These are phyloP conservation scores for Articulospora tetracladia DNA, from an alignment of 495 filamentous ascomycete genomes.

Conservation along the genomic window DNA sequence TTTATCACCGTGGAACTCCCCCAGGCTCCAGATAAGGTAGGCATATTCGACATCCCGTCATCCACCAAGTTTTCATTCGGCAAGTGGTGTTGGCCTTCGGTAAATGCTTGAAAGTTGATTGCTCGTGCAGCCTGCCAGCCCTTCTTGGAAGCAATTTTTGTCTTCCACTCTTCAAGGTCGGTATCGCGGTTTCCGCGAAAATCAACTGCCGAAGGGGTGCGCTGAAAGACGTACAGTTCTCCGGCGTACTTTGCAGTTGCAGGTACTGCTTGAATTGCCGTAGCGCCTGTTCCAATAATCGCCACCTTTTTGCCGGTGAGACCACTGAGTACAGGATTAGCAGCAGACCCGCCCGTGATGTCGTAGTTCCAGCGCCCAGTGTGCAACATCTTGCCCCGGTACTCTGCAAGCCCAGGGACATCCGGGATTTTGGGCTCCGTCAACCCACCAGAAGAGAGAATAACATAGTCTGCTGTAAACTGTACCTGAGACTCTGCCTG, in stretches of 20 bases:
- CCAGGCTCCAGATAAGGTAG: conserved; percentile 2
- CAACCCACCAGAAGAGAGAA: background rate
- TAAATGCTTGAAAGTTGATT: conserved; percentile 30
- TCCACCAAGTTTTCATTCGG: conserved; percentile 15
- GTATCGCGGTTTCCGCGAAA: conserved; percentile 44
- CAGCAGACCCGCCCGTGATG: conserved; percentile 47
- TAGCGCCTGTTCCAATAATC: conserved; percentile 52
- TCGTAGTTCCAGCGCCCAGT: conserved; percentile 51
- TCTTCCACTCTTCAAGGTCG: conserved; percentile 39
- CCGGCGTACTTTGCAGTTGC: conserved; percentile 44
- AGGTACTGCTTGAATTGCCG: conserved; percentile 49
- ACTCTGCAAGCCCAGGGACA: conserved; percentile 38
- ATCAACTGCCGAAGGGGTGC: conserved; percentile 49
- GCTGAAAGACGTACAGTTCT: conserved; percentile 52
- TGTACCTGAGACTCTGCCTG: background rate
- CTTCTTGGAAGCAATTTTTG: conserved; percentile 31
- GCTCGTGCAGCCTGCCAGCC: conserved; percentile 43
- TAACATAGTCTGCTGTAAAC: conserved; percentile 5
- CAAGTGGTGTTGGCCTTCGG: conserved; percentile 20
- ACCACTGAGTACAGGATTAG: conserved; percentile 38
- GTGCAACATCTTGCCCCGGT: conserved; percentile 46
- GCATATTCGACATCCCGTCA: conserved; percentile 3
- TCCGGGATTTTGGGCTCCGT: conserved; percentile 41
- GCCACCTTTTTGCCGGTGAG: conserved; percentile 48
- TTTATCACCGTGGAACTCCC: background rate